These are phyloP conservation scores for Chionographis japonica DNA, from an alignment of 106 monocot species.

Conservation along the genomic window DNA sequence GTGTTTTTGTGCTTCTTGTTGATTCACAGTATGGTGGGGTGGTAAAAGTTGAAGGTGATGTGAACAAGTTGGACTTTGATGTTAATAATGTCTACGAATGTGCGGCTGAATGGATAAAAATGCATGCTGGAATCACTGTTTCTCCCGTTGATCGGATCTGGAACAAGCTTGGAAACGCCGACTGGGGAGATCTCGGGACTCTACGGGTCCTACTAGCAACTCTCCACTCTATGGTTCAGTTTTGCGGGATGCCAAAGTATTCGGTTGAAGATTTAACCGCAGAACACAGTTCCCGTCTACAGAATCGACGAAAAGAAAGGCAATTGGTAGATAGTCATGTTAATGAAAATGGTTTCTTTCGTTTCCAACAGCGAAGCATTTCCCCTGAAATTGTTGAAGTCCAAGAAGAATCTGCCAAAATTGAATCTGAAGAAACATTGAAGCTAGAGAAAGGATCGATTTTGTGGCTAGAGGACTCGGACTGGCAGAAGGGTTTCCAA, in stretches of 20 bases:
- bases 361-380: conserved; percentile 44
- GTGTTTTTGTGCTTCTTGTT: conserved; percentile 74
- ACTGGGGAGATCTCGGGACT: conserved; percentile 93
- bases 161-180: conserved; percentile 92
- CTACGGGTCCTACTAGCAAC: conserved; percentile 76
- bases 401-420: conserved; percentile 47
- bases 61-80: conserved; percentile 64
- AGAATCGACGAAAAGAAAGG: conserved; percentile 72
- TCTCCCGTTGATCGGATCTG: conserved; percentile 76
- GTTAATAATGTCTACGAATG: conserved; percentile 69
- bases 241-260: conserved; percentile 74
- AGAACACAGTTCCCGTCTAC: conserved; percentile 57
- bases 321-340: conserved; percentile 40
- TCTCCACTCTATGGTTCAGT: conserved; percentile 68
- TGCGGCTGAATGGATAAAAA: conserved; percentile 79
- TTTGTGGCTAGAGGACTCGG: conserved; percentile 69
- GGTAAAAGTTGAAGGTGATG: conserved; percentile 75
- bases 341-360: conserved; percentile 64
- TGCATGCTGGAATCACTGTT: conserved; percentile 54
- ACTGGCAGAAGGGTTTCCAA: conserved; percentile 60
- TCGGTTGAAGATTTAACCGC: conserved; percentile 65
- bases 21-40: conserved; percentile 91
- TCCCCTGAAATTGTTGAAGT: conserved; percentile 97
- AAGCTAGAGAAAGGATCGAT: conserved; percentile 74
- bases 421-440: conserved; percentile 43